Base-by-base conservation (phyloP, 179 eudicot genomes). In the Silene noctiflora region DNA sequence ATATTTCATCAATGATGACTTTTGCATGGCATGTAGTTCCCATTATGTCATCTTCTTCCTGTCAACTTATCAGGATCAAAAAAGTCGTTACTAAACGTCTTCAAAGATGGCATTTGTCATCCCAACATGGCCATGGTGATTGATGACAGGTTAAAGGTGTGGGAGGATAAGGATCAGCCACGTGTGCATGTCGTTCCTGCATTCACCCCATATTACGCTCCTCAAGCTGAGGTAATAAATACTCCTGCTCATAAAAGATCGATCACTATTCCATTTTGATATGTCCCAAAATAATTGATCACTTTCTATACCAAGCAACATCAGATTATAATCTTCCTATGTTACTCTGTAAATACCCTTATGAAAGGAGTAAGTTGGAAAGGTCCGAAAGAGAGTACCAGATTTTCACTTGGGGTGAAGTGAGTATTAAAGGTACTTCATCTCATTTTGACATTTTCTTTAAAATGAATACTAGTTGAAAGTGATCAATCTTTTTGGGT, bases 51-150 rank as follows among this genome's bases (percentile, higher is more conserved):
- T 48, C 42, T 80, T 66, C 73, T 63, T 55, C 24, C 75, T 62
- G 42, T 62, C 24, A 39, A 74, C 68, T 70, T 74, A 35, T 25
- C 79, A 94, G 98, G 97, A 55, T 83, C 87, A 27, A 85, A 86
- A 83, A 94, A 94, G 78, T 94, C 98, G 73, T 83, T 94, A 86
- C 84, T 89, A 21, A 88, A 81, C 80, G 98, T 94, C 65, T 92
- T 94, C 76, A 92, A 92, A 82, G 83, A 84, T 86, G 90, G 97
- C 13, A 75, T 78, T 66, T 94, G 96, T 75, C 98, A 92, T 87
- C 96, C 97, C 69, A 91, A 83, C 77, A 89, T 94, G 97, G 96
- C 98, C 29, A 90, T 94, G 98, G 98, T 94, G 74, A 92, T 94
- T 58, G 97, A 94, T 82, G 98, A 94, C 71, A 92, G 98, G 69